Conservation (phyloP, 2,329 filamentous ascomycete genomes). For the Pseudogymnoascus sp. region DNA sequence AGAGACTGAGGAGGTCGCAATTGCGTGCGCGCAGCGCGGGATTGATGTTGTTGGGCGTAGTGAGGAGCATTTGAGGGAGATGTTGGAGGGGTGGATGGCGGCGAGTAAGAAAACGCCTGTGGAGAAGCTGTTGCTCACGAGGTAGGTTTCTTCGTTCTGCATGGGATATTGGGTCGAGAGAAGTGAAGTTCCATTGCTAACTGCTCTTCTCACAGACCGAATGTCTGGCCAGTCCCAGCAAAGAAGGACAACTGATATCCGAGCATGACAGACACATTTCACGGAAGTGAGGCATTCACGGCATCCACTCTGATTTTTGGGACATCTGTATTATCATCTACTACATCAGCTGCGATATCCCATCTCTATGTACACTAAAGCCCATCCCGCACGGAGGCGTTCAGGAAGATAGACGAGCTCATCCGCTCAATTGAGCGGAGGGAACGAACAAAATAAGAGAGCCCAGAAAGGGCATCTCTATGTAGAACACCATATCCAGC, state of each 20-base stretch:
- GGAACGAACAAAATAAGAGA: background rate
- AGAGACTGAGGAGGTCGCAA: conserved; percentile 54
- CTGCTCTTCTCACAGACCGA: background rate
- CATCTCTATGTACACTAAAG: conserved; percentile 1
- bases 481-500: conserved; percentile 3
- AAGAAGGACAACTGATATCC: background rate
- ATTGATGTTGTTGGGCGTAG: conserved; percentile 44
- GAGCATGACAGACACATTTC: background rate
- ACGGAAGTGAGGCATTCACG: background rate
- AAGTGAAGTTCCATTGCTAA: background rate
- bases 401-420: background rate
- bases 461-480: background rate
- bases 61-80: conserved; percentile 31
- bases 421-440: background rate
- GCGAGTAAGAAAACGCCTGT: conserved; percentile 27
- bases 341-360: background rate
- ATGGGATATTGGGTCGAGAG: background rate
- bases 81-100: conserved; percentile 34
- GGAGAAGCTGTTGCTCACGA: conserved; percentile 27
- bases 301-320: background rate
- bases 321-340: background rate
- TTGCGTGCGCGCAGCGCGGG: conserved; percentile 66
- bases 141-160: conserved; percentile 24
- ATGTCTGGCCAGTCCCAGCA: background rate
- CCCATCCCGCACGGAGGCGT: background rate